Percentiles rank a stretch among this genome's conserved stretches.
Conservation (phyloP, 768 basidiomycete genomes). For the Mycena haematopus region DNA sequence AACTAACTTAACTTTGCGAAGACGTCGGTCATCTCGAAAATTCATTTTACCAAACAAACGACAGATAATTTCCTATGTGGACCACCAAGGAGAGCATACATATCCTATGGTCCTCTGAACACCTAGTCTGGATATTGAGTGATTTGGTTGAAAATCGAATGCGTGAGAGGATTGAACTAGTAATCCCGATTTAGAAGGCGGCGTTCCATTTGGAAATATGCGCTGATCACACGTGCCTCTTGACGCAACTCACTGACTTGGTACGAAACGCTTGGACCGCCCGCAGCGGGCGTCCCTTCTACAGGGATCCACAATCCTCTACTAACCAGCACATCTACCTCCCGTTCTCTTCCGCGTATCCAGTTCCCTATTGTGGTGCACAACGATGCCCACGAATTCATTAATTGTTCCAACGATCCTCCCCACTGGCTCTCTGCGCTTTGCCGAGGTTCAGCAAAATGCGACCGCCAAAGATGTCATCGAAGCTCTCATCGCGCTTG, state of each 20-base stretch:
- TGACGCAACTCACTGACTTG: not conserved
- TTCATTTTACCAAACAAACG: too few species aligned
- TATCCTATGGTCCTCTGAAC: too few species aligned
- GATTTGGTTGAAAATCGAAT: too few species aligned
- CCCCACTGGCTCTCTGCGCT: slow-evolving; percentile 64
- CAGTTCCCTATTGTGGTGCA: not conserved
- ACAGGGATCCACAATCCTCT: not conserved
- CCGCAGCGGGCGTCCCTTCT: not conserved
- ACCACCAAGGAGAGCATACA: too few species aligned
- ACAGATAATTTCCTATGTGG: too few species aligned
- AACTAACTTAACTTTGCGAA: too few species aligned
- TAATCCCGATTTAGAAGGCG: not conserved
- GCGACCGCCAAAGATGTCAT: slow-evolving; percentile 69
- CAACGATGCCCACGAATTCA: slow-evolving; percentile 47
- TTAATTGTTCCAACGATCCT: slow-evolving; percentile 66
- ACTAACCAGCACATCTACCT: not conserved
- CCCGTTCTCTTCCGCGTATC: not conserved
- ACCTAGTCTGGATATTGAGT: too few species aligned
- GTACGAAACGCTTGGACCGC: not conserved
- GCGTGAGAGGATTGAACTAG: not conserved
- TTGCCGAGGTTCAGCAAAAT: slow-evolving; percentile 60
- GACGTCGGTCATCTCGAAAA: too few species aligned
- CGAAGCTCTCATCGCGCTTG: slow-evolving; percentile 50
- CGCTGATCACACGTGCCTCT: not conserved
- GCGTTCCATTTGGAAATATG: not conserved